A percentile compares a stretch with the other conserved stretches of the same genome.
Conservation (phyloP, 2,329 filamentous ascomycete species). For the Fusarium sarcochroum region DNA sequence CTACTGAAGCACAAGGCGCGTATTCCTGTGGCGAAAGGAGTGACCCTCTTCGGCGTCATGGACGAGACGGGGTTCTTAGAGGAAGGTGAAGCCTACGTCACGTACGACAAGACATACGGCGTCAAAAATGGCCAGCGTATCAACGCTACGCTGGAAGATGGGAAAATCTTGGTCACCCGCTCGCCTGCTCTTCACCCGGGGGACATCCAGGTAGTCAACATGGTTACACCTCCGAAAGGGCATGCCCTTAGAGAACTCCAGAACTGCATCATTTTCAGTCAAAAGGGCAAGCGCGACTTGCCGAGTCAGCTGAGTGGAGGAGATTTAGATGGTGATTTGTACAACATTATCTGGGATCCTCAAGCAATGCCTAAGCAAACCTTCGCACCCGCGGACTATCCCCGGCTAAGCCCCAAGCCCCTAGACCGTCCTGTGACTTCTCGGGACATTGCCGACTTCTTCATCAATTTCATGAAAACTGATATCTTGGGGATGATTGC, state of each 20-base stretch:
- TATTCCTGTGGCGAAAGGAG: slow-evolving; percentile 78
- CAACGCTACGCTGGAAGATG: slow-evolving; percentile 51
- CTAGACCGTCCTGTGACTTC: slow-evolving; percentile 72
- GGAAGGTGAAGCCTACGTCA: slow-evolving; percentile 78
- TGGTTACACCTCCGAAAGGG: slow-evolving; percentile 69
- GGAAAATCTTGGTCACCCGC: slow-evolving; percentile 75
- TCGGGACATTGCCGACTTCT: slow-evolving; percentile 83
- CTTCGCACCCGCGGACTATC: slow-evolving; percentile 78
- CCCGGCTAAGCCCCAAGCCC: slow-evolving; percentile 67
- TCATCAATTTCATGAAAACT: slow-evolving; percentile 80
- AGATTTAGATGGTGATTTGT: slow-evolving; percentile 87
- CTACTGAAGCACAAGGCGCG: slow-evolving; percentile 83
- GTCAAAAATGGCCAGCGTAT: slow-evolving; percentile 44
- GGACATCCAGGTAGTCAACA: slow-evolving; percentile 77
- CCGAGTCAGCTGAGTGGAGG: slow-evolving; percentile 85
- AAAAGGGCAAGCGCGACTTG: slow-evolving; percentile 77
- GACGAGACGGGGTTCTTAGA: slow-evolving; percentile 80
- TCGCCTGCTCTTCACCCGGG: slow-evolving; percentile 86
- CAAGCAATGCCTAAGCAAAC: slow-evolving; percentile 59
- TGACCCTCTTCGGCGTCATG: slow-evolving; percentile 87
- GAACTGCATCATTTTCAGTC: slow-evolving; percentile 86
- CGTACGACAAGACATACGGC: slow-evolving; percentile 60
- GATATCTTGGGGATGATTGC: slow-evolving; percentile 77
- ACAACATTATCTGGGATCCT: slow-evolving; percentile 82
- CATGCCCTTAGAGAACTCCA: slow-evolving; percentile 73